These are phyloP conservation scores for Carex cristatella DNA, from an alignment of 176 grass and related monocot species.

Conservation along the genomic window DNA sequence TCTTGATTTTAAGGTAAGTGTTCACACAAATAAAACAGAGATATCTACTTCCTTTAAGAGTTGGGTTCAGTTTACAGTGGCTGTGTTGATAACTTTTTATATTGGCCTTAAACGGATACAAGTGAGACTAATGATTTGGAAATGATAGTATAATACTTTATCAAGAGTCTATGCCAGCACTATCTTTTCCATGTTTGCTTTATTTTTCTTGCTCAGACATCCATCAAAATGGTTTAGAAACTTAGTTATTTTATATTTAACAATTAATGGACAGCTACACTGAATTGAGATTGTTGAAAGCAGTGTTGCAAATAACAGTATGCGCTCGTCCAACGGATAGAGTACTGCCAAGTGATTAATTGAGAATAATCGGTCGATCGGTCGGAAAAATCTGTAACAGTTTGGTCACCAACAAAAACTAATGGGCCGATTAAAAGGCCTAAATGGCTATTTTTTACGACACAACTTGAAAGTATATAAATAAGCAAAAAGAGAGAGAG, in stretches of 20 bases:
- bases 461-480: too few species aligned
- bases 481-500: too few species aligned
- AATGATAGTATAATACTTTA: background rate
- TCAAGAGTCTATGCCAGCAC: background rate
- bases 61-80: background rate
- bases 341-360: too few species aligned
- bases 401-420: too few species aligned
- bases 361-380: too few species aligned
- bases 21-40: background rate
- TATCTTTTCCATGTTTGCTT: background rate
- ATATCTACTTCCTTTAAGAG: background rate
- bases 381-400: too few species aligned
- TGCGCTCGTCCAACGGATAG: too few species aligned
- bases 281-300: too few species aligned
- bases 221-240: background rate
- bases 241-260: background rate
- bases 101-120: background rate
- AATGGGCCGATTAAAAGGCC: too few species aligned
- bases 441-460: too few species aligned
- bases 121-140: background rate
- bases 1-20: slow-evolving; percentile 35
- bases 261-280: background rate
- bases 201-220: background rate
- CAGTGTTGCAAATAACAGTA: too few species aligned
- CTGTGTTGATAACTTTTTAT: background rate